A percentile compares a stretch with the other conserved stretches of the same genome.
Evolutionary conservation across 176 grass and related monocot genomes (phyloP).

Genomic region (Panicum miliaceum): DNA sequence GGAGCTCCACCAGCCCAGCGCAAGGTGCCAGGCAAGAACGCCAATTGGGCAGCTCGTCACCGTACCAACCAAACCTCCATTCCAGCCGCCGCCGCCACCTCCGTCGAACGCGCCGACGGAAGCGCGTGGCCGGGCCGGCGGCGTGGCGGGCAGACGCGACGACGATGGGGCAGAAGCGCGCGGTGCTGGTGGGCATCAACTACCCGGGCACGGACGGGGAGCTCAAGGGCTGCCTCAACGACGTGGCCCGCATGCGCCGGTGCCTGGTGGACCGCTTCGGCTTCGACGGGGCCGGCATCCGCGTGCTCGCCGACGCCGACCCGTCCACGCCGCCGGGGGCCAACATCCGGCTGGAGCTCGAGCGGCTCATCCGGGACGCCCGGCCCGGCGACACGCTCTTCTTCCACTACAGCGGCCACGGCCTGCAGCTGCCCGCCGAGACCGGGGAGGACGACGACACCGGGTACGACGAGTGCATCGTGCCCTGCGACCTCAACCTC

Average conservation of each 20-base stretch:
- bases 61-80: neutral
- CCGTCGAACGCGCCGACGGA: neutral
- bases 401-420: constrained; percentile 96
- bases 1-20: constrained; percentile 12
- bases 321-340: constrained; percentile 39
- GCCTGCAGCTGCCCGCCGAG: constrained; percentile 70
- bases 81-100: neutral
- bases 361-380: constrained; percentile 60
- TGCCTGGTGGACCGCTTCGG: constrained; percentile 69
- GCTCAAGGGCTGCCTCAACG: constrained; percentile 84
- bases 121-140: neutral
- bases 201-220: constrained; percentile 78
- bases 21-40: constrained; percentile 33
- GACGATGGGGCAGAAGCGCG: constrained; percentile 62
- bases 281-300: constrained; percentile 54
- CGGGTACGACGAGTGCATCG: constrained; percentile 93
- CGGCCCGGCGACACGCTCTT: constrained; percentile 70
- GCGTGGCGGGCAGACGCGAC: neutral
- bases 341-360: constrained; percentile 60
- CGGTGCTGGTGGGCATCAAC: constrained; percentile 78
- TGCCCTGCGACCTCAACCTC: constrained; percentile 83
- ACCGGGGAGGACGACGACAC: constrained; percentile 93
- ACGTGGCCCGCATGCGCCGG: constrained; percentile 71
- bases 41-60: constrained; percentile 28
- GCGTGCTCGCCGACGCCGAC: constrained; percentile 71